phyloP scores from a whole-genome alignment of 441 rosid genomes.

The Bruguiera hainesii region DNA sequence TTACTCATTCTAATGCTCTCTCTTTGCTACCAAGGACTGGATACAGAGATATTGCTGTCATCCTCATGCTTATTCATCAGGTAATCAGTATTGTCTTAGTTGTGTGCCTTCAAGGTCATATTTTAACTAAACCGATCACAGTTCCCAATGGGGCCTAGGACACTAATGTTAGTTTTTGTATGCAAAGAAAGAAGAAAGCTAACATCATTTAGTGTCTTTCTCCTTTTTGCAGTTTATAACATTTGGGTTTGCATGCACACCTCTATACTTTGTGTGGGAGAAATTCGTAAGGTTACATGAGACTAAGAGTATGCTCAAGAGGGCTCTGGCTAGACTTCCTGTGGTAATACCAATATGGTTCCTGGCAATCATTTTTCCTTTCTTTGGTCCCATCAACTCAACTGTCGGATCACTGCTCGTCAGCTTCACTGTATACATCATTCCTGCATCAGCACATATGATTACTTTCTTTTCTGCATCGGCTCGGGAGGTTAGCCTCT shows the following conservation, averaged over 20 bases:
- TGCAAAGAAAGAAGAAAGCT: not conserved
- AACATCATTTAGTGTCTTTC: not conserved
- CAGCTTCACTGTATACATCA: conserved; percentile 93
- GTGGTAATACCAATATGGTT: conserved; percentile 97
- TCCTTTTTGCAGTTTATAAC: conserved; percentile 70
- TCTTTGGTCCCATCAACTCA: conserved; percentile 91
- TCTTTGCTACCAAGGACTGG: conserved; percentile 69
- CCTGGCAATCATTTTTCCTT: conserved; percentile 87
- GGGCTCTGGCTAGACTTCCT: conserved; percentile 82
- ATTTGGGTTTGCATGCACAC: conserved; percentile 96
- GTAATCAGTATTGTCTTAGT: conserved; percentile 21
- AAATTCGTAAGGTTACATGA: conserved; percentile 88
- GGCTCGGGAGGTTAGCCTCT: conserved; percentile 61
- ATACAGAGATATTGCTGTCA: conserved; percentile 77
- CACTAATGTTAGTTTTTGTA: not conserved
- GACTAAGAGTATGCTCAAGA: conserved; percentile 68
- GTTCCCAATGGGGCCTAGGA: not conserved
- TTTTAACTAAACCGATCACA: not conserved
- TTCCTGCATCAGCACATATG: conserved; percentile 89
- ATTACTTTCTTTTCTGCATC: conserved; percentile 77
- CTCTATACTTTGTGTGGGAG: conserved; percentile 93
- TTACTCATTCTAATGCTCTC: conserved; percentile 84
- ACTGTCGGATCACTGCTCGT: conserved; percentile 94
- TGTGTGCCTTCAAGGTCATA: not conserved
- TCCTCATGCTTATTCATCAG: conserved; percentile 96